Conservation (phyloP, 148 eudicot genomes). For the Amaranthus palmeri region DNA sequence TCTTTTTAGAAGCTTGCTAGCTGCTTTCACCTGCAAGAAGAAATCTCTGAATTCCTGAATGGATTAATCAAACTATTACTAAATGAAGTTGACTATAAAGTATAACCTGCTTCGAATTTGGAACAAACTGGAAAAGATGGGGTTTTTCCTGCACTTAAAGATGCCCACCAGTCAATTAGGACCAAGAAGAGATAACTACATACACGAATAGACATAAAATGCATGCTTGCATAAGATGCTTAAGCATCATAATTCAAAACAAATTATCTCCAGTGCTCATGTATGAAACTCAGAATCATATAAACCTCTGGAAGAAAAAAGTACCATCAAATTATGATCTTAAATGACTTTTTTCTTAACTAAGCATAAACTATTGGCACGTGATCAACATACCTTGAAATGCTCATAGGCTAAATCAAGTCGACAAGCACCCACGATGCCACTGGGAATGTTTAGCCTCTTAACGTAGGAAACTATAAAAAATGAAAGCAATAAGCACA, state of each 20-base stretch:
- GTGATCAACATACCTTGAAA: conserved; percentile 60
- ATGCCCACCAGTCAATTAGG: neutral
- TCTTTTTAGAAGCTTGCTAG: conserved; percentile 74
- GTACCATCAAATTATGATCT: neutral
- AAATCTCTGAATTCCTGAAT: neutral
- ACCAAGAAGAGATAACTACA: neutral
- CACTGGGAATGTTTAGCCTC: conserved; percentile 82
- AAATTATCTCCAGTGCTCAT: neutral
- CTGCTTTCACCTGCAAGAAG: conserved; percentile 72
- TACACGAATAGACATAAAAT: neutral
- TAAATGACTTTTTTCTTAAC: neutral
- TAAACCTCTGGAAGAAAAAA: neutral
- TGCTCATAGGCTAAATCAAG: conserved; percentile 91
- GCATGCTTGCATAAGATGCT: neutral
- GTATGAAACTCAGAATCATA: neutral
- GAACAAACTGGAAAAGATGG: conserved; percentile 81
- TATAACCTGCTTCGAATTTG: conserved; percentile 74
- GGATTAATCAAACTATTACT: conserved; percentile 9
- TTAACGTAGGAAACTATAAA: conserved; percentile 74
- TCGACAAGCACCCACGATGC: conserved; percentile 96
- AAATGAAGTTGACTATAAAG: neutral
- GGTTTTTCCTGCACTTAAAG: conserved; percentile 75
- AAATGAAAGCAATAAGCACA: conserved; percentile 32
- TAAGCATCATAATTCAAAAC: neutral
- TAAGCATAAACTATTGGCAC: neutral